Conservation (phyloP, 192 early-diverging fungal genomes). For the Entomortierella chlamydospora region DNA sequence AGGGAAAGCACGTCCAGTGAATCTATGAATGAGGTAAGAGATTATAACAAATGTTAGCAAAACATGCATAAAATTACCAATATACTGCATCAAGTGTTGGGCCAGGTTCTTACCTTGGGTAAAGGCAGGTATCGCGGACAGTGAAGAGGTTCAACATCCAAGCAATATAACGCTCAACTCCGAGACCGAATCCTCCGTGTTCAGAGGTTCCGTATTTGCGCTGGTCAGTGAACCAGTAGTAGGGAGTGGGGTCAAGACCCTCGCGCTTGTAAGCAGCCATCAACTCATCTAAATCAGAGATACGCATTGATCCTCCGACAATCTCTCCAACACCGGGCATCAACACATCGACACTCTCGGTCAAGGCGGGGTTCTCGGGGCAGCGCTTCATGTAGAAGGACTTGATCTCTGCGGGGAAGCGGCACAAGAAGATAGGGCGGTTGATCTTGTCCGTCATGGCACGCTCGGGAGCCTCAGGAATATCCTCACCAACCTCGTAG, state of each 20-base stretch:
- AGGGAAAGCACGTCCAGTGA: slow-evolving; percentile 56
- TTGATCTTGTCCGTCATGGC: slow-evolving; percentile 98
- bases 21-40: slow-evolving; percentile 15
- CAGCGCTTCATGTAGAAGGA: slow-evolving; percentile 99
- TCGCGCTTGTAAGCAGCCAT: slow-evolving; percentile 88
- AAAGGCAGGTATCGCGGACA: slow-evolving; percentile 91
- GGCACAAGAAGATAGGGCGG: slow-evolving; percentile 93
- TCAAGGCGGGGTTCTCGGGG: slow-evolving; percentile 83
- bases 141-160: slow-evolving; percentile 94
- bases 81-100: too few relatives aligned
- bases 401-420: slow-evolving; percentile 99
- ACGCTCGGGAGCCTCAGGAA: slow-evolving; percentile 98
- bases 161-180: slow-evolving; percentile 96
- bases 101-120: slow-evolving; percentile 88
- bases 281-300: slow-evolving; percentile 85
- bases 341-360: slow-evolving; percentile 97
- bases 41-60: not conserved
- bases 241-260: slow-evolving; percentile 89
- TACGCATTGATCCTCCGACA: slow-evolving; percentile 98
- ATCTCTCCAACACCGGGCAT: slow-evolving; percentile 99
- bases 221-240: slow-evolving; percentile 99
- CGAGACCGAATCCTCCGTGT: slow-evolving; percentile 98
- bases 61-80: not conserved
- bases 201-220: slow-evolving; percentile 97
- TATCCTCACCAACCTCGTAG: slow-evolving; percentile 99